phyloP scores from a whole-genome alignment of 2,329 filamentous ascomycete genomes.

The Lecanicillium sp. region DNA sequence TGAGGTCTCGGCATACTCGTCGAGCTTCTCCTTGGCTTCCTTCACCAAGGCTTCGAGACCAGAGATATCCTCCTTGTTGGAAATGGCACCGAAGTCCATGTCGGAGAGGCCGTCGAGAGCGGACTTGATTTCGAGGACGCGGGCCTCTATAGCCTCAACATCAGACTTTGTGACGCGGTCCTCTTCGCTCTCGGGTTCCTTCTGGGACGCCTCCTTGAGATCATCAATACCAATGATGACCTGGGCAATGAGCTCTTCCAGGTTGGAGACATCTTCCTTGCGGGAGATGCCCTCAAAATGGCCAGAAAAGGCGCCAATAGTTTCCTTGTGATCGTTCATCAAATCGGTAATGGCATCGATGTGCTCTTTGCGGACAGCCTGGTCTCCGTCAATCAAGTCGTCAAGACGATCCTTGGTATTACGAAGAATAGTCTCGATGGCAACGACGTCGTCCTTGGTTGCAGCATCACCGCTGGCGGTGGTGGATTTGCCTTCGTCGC shows the following conservation, averaged over 20 bases:
- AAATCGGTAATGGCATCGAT: constrained; percentile 59
- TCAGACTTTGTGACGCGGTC: constrained; percentile 69
- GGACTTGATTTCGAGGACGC: constrained; percentile 79
- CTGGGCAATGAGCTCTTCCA: constrained; percentile 75
- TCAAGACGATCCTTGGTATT: constrained; percentile 88
- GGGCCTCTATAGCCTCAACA: constrained; percentile 70
- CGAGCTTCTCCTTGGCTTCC: constrained; percentile 63
- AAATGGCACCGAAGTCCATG: constrained; percentile 63
- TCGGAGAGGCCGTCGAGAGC: constrained; percentile 68
- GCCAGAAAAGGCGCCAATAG: constrained; percentile 58
- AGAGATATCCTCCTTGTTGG: constrained; percentile 67
- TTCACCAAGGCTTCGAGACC: constrained; percentile 62
- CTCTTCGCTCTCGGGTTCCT: constrained; percentile 50
- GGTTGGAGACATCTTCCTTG: constrained; percentile 69
- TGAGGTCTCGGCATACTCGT: constrained; percentile 64
- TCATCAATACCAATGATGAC: constrained; percentile 72
- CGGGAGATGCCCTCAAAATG: constrained; percentile 65
- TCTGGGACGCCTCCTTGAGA: constrained; percentile 52
- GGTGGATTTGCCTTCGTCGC: constrained; percentile 11
- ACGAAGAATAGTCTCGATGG: constrained; percentile 82
- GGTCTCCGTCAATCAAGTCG: constrained; percentile 67
- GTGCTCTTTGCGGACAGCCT: constrained; percentile 61
- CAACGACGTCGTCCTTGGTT: constrained; percentile 73
- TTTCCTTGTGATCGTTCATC: constrained; percentile 69
- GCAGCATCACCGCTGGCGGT: constrained; percentile 29